Percentiles rank a stretch among this genome's conserved stretches.
These are phyloP conservation scores for Chenopodium suecicum DNA, from an alignment of 148 eudicot species.

Conservation along the genomic window DNA sequence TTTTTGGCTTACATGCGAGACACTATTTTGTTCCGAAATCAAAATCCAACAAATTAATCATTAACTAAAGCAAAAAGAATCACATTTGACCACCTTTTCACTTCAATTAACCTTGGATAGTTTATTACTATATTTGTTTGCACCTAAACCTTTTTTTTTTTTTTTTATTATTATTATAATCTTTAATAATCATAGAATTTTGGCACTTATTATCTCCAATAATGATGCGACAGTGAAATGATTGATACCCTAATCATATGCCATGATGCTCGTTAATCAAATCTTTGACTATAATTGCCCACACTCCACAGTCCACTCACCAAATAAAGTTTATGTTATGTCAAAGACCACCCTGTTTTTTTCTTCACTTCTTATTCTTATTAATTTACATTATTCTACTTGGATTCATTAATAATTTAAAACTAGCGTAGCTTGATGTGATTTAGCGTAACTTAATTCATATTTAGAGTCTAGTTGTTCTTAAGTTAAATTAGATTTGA, in stretches of 20 bases:
- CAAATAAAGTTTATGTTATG: background rate
- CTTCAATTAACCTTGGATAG: conserved; percentile 1
- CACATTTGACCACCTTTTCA: background rate
- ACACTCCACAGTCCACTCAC: background rate
- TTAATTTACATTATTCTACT: background rate
- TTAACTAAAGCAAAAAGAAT: conserved; percentile 8
- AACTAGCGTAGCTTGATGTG: background rate
- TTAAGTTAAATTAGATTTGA: too few species aligned
- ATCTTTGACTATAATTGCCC: conserved; percentile 11
- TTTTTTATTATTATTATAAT: background rate
- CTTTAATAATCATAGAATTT: background rate
- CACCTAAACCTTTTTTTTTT: background rate
- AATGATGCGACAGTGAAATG: conserved; percentile 8
- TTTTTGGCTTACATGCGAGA: background rate
- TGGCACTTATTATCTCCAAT: conserved; percentile 1
- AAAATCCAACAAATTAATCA: background rate
- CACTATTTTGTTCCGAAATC: background rate
- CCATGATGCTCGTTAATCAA: conserved; percentile 16
- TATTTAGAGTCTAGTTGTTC: too few species aligned
- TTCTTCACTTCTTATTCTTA: background rate
- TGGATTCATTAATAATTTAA: background rate
- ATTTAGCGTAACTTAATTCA: too few species aligned
- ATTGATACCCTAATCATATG: conserved; percentile 18
- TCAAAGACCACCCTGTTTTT: background rate
- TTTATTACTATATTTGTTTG: background rate